Evolutionary conservation across 257 asterid genomes (phyloP), one percentile per base, ranked within the genome.

Genomic region (Gentiana dahurica): DNA sequence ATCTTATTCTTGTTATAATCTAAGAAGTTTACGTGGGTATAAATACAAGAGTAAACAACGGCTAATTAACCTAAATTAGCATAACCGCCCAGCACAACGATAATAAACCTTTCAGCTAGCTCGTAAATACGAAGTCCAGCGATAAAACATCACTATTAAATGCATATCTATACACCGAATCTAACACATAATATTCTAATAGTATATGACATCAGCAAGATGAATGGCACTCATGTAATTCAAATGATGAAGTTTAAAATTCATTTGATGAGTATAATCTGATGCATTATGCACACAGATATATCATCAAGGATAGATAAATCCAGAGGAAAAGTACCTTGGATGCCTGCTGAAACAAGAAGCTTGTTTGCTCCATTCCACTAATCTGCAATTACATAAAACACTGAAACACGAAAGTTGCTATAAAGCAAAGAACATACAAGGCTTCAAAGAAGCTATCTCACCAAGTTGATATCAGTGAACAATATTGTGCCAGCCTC

Each of bases 351-450:
- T 87, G 96, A 80, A 87, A 87, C 49, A 87, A 67, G 84, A 87
- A 87, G 71, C 96, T 87, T 37, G 96, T 87, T 77, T 87, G 96
- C 74, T 84, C 94, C 96, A 87, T 87, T 61, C 96, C 96, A 65
- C 96, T 87, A 67, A 87, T 82, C 96, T 87, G 71, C 60, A 68
- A 61, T 65, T 45, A 57, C 43, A 59, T 47, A 62, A 49, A 53
- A n/a, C 54, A n/a, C 43, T 52, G 65, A 59, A 47, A 57, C 48
- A 70, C 51, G 56, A 35, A 48, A 65, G 6, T 53, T 59, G n/a
- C 45, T 50, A 65, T 45, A 47, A 53, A 45, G 59, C 12, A 52
- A 46, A 2, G 41, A 65, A 65, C 43, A 43, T 43, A 35, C 49
- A 53, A 52, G 47, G 49, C 34, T 67, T 43, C 47, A 61, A 63